Base-by-base conservation (phyloP, 176 grass and related monocot species). In the Avena insularis region DNA sequence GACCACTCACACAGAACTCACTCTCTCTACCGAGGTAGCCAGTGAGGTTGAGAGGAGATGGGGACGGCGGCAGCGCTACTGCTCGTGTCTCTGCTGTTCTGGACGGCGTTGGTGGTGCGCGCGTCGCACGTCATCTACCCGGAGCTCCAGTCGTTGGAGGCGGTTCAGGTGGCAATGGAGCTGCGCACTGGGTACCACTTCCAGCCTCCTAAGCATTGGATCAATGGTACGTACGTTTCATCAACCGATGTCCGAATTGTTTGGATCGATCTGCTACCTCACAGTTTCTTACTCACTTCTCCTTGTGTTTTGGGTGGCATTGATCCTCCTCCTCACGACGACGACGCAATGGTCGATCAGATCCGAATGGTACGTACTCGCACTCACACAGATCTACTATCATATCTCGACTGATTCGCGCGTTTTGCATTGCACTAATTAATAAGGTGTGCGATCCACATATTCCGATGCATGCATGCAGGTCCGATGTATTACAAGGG, bases 401-500 rank as follows among this genome's bases (percentile, higher is more conserved):
- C 71, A 29, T 29, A 27, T 74, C 45, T 74, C 1, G 19, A 6
- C 71, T 50, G 8, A 33, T 33, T 73, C 9, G 35, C 4, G 36
- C 17, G 19, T 20, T n/a, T 71, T 71, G 16, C 19, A 71, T 71
- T 36, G 8, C 33, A 70, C 35, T 19, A 29, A 29, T 29, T 29
- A 21, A 1, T 16, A 6, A 53, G 13, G 19, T 31, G 70, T 73
- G 20, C 23, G 69, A 74, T 46, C 2, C 5, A 19, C 16, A 70
- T 73, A 5, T 73, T 5, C 5, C 20, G 1, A n/a, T 49, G 20
- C 12, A 20, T 55, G 40, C 40, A 43, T 55, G 73, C 71, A 94
- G 92, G 94, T 1, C 94, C 92, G 7, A 81, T 97, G 85, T 91
- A 90, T 45, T 97, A 92, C 72, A 94, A 87, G 9, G 94, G 94